Base-by-base conservation (phyloP, 345 rosid genomes). In the Aegle marmelos region DNA sequence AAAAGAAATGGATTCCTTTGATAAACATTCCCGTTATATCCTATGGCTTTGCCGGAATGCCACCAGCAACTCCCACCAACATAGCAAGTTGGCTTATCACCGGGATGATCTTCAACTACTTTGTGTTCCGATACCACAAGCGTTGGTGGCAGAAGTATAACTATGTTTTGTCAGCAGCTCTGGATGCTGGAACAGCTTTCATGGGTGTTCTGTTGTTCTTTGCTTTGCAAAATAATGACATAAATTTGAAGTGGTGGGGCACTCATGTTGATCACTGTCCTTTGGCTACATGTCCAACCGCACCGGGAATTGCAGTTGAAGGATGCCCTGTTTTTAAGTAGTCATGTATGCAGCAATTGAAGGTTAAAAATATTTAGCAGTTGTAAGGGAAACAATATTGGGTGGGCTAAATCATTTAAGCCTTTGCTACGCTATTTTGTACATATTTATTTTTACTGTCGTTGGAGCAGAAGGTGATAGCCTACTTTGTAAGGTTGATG, bases 111-210 rank as follows among this genome's bases (percentile, higher is more conserved):
- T 97, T 97, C 90, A 97, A 97, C 91, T 94, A 86, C 84, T 94
- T 97, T 57, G 89, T 97, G 48, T 97, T 97, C 89, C 87, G 85
- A 48, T 93, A 88, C 91, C 92, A 86, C 83, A 94, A 91, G 86
- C 82, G 92, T 30, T 97, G 99, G 98, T 97, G 99, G 99, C 98
- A 97, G 94, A 94, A 88, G 79, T 97, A 97, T 77, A 97, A 94
- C 73, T 97, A 97, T 36, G 91, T 97, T 11, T 88, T 97, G n/a
- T 97, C 99, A 2, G 98, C 98, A 5, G 97, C 99, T 28, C 81
- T 97, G 57, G 99, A 97, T 68, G 99, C 99, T 0, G 99, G 99
- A 73, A 97, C 99, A 1, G 98, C 99, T 2, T 97, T 97, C 89
- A 97, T 97, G 98, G 99, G 90, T 0, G 99, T 96, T 57, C 73